A percentile compares a stretch with the other conserved stretches of the same genome.
phyloP scores from a whole-genome alignment of 306 rosid genomes.

The Rosa lucieae region DNA sequence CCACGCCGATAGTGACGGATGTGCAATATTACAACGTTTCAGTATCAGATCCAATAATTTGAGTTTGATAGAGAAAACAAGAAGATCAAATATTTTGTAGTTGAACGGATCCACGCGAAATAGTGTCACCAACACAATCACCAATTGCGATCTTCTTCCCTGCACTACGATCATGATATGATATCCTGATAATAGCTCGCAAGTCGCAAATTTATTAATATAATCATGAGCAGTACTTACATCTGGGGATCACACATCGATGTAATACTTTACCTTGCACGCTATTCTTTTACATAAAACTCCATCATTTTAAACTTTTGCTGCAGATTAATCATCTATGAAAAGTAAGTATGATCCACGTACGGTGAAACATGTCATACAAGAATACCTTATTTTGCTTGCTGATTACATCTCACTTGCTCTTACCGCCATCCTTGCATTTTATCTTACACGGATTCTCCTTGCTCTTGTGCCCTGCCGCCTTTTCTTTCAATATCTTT shows the following conservation, averaged over 20 bases:
- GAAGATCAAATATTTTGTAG: not conserved
- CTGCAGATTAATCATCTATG: no score
- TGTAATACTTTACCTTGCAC: no score
- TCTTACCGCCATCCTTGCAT: constrained; percentile 11
- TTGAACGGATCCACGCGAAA: not conserved
- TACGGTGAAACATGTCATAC: no score
- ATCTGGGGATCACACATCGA: no score
- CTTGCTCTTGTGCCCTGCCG: constrained; percentile 6
- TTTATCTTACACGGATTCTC: constrained; percentile 11
- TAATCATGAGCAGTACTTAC: no score
- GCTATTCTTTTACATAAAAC: no score
- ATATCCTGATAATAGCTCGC: no score
- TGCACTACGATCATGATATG: not conserved
- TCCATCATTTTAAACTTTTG: no score
- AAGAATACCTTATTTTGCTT: not conserved
- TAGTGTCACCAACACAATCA: not conserved
- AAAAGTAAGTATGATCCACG: constrained; percentile 11
- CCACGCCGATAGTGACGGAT: no score
- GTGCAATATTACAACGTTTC: not conserved
- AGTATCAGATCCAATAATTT: not conserved
- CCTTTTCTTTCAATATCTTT: constrained; percentile 3
- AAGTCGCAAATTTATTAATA: no score
- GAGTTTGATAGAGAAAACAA: not conserved
- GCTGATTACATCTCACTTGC: constrained; percentile 4
- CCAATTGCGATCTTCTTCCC: not conserved